phyloP scores from a whole-genome alignment of 108 stramenopile genomes.

The Seminavis robusta region DNA sequence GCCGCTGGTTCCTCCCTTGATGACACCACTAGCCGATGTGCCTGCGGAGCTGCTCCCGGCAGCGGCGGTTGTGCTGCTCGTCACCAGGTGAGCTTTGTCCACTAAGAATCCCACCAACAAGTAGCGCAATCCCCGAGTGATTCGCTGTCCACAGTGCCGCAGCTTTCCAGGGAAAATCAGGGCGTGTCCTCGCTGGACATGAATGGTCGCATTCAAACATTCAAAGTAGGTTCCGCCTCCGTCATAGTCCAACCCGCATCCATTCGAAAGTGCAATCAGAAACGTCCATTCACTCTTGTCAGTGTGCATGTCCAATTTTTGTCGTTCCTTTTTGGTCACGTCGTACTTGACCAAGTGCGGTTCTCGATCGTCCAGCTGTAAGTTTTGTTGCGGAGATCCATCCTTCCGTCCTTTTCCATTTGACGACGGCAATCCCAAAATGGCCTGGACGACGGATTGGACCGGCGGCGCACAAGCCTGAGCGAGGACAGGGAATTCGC shows the following conservation, averaged over 20 bases:
- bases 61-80: too few relatives aligned
- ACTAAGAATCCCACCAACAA: constrained; percentile 77
- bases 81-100: too few relatives aligned
- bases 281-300: constrained; percentile 79
- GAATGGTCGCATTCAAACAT: constrained; percentile 54
- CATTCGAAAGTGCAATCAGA: constrained; percentile 66
- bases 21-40: too few relatives aligned
- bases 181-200: constrained; percentile 58
- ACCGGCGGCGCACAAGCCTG: constrained; percentile 28
- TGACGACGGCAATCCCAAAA: constrained; percentile 4
- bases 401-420: neutral
- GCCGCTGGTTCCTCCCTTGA: too few relatives aligned
- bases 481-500: constrained; percentile 58
- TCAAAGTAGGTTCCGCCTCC: constrained; percentile 80
- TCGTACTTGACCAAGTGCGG: constrained; percentile 83
- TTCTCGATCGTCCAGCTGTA: constrained; percentile 70
- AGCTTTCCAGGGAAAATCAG: constrained; percentile 71
- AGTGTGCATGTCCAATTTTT: constrained; percentile 79
- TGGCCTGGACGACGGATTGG: constrained; percentile 35
- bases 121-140: constrained; percentile 53
- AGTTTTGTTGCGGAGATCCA: neutral
- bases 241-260: constrained; percentile 65
- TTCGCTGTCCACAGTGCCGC: constrained; percentile 70
- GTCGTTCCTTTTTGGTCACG: constrained; percentile 56
- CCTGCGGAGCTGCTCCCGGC: too few relatives aligned